Evolutionary conservation across 2,329 filamentous ascomycete species (phyloP).

Genomic region (Ophiostoma sp.): DNA sequence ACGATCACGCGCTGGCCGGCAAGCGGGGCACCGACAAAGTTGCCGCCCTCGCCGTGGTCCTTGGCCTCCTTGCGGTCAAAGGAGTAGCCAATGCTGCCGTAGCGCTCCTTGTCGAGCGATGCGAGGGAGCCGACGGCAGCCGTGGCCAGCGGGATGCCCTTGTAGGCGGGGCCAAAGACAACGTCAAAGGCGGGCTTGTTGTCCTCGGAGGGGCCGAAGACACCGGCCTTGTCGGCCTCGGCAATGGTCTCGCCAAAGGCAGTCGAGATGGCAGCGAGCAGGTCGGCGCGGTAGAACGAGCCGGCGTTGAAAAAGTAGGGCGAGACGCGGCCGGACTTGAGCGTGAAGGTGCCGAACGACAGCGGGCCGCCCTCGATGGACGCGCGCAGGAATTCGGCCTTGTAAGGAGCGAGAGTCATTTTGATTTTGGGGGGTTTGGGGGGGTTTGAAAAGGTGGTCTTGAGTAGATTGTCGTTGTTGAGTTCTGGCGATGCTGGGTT

Average conservation of each 20-base stretch:
- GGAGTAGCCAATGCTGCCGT: constrained; percentile 69
- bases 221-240: constrained; percentile 25
- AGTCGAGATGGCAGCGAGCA: constrained; percentile 70
- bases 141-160: constrained; percentile 87
- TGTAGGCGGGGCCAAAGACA: constrained; percentile 92
- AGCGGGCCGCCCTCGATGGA: constrained; percentile 65
- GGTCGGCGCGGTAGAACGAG: constrained; percentile 74
- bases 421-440: neutral
- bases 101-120: constrained; percentile 39
- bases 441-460: neutral
- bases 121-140: constrained; percentile 48
- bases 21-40: constrained; percentile 80
- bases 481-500: neutral
- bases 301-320: constrained; percentile 99
- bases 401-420: constrained; percentile 54
- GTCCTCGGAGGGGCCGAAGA: constrained; percentile 4
- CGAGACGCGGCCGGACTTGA: constrained; percentile 87
- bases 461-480: neutral
- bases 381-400: constrained; percentile 65
- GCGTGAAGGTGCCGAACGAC: constrained; percentile 76
- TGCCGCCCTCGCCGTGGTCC: constrained; percentile 90
- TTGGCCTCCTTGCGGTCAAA: constrained; percentile 98
- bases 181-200: constrained; percentile 58
- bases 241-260: constrained; percentile 69
- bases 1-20: constrained; percentile 83